Conservation (phyloP, 2,329 filamentous ascomycete genomes). For the Thielaviopsis punctulata region DNA sequence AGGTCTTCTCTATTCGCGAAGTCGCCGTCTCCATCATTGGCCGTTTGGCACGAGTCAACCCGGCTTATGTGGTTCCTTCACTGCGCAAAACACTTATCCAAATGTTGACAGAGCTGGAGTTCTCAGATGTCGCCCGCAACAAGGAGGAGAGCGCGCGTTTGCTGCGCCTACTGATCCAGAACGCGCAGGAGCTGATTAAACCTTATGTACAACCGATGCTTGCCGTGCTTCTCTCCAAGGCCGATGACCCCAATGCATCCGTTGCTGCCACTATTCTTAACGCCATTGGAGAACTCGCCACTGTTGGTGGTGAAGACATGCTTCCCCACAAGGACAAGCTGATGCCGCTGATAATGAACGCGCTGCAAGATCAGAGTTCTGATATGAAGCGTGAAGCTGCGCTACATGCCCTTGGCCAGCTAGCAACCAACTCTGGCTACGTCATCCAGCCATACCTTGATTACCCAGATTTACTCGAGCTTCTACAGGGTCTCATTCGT, state of each 20-base stretch:
- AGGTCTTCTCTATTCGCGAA: constrained; percentile 80
- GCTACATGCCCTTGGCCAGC: constrained; percentile 72
- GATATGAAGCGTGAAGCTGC: constrained; percentile 81
- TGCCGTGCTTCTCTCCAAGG: constrained; percentile 81
- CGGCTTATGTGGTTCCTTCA: constrained; percentile 93
- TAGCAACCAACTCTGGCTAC: constrained; percentile 92
- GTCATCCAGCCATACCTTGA: constrained; percentile 93
- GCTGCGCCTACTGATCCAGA: constrained; percentile 80
- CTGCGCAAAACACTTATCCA: constrained; percentile 90
- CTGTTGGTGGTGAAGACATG: constrained; percentile 89
- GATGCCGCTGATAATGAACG: constrained; percentile 90
- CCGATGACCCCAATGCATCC: constrained; percentile 65
- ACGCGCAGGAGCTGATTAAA: constrained; percentile 82
- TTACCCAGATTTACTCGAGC: constrained; percentile 81
- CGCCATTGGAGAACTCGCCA: constrained; percentile 84
- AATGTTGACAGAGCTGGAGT: constrained; percentile 88
- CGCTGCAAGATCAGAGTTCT: constrained; percentile 84
- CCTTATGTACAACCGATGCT: constrained; percentile 97
- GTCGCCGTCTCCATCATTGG: constrained; percentile 94
- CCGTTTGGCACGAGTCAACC: constrained; percentile 76
- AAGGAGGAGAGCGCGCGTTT: constrained; percentile 94
- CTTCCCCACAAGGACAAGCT: constrained; percentile 74
- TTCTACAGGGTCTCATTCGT: constrained; percentile 85
- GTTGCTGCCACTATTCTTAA: constrained; percentile 91
- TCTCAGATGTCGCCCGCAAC: constrained; percentile 81